Evolutionary conservation across 2,329 filamentous ascomycete genomes (phyloP).

Genomic region (Colletotrichum scovillei): DNA sequence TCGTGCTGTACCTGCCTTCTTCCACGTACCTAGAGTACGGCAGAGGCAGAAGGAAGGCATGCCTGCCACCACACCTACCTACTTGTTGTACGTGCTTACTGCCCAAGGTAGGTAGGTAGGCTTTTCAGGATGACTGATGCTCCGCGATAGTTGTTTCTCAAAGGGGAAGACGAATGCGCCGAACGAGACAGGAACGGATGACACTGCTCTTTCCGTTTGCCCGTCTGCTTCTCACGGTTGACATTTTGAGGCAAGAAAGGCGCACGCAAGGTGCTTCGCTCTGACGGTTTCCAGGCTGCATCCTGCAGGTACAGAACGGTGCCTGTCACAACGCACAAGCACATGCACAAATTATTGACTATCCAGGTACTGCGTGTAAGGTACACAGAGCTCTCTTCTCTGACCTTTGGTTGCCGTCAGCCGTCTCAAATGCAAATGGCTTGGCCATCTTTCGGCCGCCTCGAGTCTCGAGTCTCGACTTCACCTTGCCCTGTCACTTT

Average conservation of each 20-base stretch:
- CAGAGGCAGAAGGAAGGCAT: not conserved
- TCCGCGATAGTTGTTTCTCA: not conserved
- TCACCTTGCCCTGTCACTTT: not conserved
- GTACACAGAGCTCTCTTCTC: not conserved
- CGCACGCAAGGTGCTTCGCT: not conserved
- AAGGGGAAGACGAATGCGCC: not conserved
- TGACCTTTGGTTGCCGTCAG: not conserved
- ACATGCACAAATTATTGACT: too few relatives aligned
- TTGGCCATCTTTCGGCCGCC: too few relatives aligned
- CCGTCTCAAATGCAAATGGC: not conserved
- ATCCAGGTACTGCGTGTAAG: too few relatives aligned
- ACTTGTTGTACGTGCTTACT: too few relatives aligned
- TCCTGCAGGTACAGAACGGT: not conserved
- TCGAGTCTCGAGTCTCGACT: not conserved
- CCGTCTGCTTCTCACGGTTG: not conserved
- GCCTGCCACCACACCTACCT: too few relatives aligned
- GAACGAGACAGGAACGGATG: not conserved
- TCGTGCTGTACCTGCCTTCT: conserved; percentile 5
- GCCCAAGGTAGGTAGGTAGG: not conserved
- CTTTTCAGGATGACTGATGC: not conserved
- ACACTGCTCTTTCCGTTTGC: too few relatives aligned
- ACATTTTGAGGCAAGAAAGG: conserved; percentile 1
- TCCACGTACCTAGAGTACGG: not conserved
- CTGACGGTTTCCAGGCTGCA: not conserved
- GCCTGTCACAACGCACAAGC: too few relatives aligned